Evolutionary conservation across 345 rosid genomes (phyloP), one percentile per base, ranked within the genome.

Genomic region (Sisymbrium irio): DNA sequence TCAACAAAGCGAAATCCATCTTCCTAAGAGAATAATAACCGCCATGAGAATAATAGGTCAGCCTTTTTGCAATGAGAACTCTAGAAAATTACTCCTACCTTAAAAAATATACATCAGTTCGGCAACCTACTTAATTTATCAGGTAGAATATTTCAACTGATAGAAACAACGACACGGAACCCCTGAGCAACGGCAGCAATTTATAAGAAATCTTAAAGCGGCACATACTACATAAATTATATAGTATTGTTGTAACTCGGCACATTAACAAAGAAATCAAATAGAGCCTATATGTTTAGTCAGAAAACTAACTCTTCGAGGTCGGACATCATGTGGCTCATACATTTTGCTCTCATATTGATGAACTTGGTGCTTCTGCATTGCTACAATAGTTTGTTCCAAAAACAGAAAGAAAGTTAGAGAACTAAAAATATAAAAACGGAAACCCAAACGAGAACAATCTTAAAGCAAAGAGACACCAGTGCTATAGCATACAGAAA

Each of bases 271-370:
- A 72, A 57, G n/a, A 63, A 72, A 22, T 2, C 10, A 80, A 55
- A 11, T 15, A 72, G 64, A 78, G 67, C 57, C 73, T 19, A 78
- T 59, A 11, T 72, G 25, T 42, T 68, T 2, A 42, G 80, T 35
- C 56, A 50, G 77, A 72, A 79, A 81, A 84, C 92, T 66, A 81
- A 92, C 99, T 76, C 90, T 90, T 83, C 72, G 85, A 33, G 87
- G 68, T 50, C 81, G 79, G 73, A 75, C 79, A 65, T 85, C 85
- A 61, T 69, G 90, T 39, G 79, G 82, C 62, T 86, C 91, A 44
- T 82, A 88, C 62, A 78, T 64, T 78, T 90, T 89, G 77, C 82
- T 81, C 55, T 86, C 96, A 65, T 85, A 92, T 57, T 85, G 57
- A 78, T 81, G 85, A 45, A 46, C 78, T 9, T 71, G 39, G 42